Percentiles rank a stretch among this genome's conserved stretches.
phyloP scores from a whole-genome alignment of 139 green algal species.

The Tetradesmus obliquus region DNA sequence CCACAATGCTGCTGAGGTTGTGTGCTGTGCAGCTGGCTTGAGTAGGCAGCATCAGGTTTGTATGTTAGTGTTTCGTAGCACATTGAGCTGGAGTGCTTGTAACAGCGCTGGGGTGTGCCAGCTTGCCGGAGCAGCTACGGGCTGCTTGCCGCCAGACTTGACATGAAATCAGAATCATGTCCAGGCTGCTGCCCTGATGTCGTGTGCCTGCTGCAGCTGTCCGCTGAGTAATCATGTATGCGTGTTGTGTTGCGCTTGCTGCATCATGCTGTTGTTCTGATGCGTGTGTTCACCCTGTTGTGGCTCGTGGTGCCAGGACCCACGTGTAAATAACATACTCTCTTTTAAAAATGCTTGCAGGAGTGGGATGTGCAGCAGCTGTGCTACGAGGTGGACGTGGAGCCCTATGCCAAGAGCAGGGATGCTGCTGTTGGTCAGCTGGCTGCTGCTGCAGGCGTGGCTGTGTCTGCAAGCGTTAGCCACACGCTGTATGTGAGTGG shows the following conservation, averaged over 20 bases:
- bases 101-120: too few species aligned
- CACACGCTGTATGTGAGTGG: conserved; percentile 89
- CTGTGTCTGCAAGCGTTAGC: conserved; percentile 62
- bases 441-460: conserved; percentile 64
- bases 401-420: conserved; percentile 81
- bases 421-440: conserved; percentile 65
- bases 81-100: too few species aligned
- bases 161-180: not conserved
- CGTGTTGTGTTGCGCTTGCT: not conserved
- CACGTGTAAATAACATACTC: too few species aligned
- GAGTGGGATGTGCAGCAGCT: conserved; percentile 63
- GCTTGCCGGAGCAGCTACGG: not conserved
- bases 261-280: not conserved
- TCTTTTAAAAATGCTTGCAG: not conserved
- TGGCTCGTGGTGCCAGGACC: not conserved
- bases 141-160: not conserved
- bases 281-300: not conserved
- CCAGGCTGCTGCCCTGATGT: not conserved
- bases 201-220: not conserved
- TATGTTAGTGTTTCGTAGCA: too few species aligned
- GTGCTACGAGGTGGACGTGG: conserved; percentile 91
- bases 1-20: too few species aligned
- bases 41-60: too few species aligned
- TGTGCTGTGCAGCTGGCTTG: too few species aligned
- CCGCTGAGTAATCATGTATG: not conserved